These are phyloP conservation scores for Phlebiopsis flavidoalba DNA, from an alignment of 768 basidiomycete species.

Conservation along the genomic window DNA sequence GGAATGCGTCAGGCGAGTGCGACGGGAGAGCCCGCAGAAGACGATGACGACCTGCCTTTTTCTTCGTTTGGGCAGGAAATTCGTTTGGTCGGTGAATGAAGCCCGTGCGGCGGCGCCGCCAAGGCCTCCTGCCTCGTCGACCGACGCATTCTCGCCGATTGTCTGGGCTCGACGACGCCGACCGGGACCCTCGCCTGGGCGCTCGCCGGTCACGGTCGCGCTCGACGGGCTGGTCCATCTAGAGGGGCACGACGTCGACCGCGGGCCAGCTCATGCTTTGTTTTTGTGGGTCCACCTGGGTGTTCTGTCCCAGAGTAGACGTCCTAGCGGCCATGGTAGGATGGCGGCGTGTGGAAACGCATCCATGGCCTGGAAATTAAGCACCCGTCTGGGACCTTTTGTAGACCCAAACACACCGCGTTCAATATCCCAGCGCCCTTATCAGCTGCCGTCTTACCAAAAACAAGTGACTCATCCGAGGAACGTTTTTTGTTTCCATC, in stretches of 20 bases:
- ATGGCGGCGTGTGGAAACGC: neutral
- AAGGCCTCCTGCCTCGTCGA: neutral
- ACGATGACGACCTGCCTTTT: neutral
- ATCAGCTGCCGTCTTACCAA: neutral
- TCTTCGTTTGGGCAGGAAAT: neutral
- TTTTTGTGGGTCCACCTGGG: too few relatives aligned
- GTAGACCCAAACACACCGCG: too few relatives aligned
- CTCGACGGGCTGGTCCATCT: neutral
- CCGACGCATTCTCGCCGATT: neutral
- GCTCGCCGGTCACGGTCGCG: neutral
- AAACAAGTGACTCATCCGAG: neutral
- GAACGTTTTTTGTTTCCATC: too few relatives aligned
- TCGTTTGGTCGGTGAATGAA: neutral
- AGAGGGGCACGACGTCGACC: neutral
- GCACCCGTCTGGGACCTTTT: too few relatives aligned
- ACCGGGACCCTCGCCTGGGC: too few relatives aligned
- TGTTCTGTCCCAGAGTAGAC: neutral
- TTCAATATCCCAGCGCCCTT: neutral
- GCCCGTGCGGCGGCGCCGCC: neutral
- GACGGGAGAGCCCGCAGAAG: neutral
- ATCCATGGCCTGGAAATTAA: neutral
- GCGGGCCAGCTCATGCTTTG: neutral
- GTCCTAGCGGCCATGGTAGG: neutral
- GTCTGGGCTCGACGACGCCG: neutral
- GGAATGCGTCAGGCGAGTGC: neutral